phyloP scores from a whole-genome alignment of 371 early-diverging fungal genomes.

The Mortierella sp. region DNA sequence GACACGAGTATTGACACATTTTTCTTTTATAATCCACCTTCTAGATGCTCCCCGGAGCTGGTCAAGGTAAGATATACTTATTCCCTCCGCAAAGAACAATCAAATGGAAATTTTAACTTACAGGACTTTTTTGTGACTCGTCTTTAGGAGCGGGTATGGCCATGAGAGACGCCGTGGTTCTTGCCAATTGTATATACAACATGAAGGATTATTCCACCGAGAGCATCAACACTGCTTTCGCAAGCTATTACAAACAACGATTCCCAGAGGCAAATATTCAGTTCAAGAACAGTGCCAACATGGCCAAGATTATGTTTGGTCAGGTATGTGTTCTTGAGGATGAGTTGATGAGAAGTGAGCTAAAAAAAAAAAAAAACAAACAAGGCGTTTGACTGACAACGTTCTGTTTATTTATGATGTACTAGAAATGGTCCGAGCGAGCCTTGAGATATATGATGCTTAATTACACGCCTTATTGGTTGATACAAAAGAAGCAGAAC shows the following conservation, averaged over 20 bases:
- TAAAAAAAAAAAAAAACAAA: not conserved
- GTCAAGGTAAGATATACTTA: constrained; percentile 3
- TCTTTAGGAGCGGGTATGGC: constrained; percentile 9
- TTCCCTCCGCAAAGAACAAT: not conserved
- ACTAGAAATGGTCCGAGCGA: not conserved
- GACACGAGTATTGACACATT: not conserved
- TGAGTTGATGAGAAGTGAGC: too few relatives aligned
- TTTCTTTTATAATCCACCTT: too few relatives aligned
- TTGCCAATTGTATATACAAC: constrained; percentile 10
- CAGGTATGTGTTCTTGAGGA: not conserved
- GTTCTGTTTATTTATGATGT: not conserved
- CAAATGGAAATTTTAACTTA: too few relatives aligned
- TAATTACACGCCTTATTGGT: constrained; percentile 6
- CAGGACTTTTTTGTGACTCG: not conserved
- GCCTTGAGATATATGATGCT: not conserved
- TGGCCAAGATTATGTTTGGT: not conserved
- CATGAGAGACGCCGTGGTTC: constrained; percentile 12
- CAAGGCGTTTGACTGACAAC: too few relatives aligned
- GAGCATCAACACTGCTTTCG: not conserved
- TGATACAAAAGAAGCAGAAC: not conserved
- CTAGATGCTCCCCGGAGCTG: constrained; percentile 13
- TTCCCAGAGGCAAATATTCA: not conserved
- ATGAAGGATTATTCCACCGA: too few relatives aligned
- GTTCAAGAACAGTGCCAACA: not conserved
- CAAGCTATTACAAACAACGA: constrained; percentile 5